Evolutionary conservation across 108 stramenopile species (phyloP).

Genomic region (Cyclotella kingstonii): DNA sequence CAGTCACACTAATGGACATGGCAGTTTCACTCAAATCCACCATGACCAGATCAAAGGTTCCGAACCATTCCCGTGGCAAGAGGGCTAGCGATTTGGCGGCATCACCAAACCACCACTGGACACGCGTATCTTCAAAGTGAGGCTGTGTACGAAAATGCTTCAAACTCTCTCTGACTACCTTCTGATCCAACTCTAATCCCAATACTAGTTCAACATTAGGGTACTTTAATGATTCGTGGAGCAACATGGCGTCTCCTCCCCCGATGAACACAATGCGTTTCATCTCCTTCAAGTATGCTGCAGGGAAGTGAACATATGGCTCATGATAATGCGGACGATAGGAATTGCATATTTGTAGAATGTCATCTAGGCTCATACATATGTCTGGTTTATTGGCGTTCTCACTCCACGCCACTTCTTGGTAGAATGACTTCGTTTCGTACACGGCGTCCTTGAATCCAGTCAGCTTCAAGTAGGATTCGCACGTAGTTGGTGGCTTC

Average conservation of each 20-base stretch:
- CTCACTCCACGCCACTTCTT: conserved; percentile 48
- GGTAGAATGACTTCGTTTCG: conserved; percentile 36
- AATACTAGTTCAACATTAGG: conserved; percentile 70
- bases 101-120: conserved; percentile 92
- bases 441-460: conserved; percentile 46
- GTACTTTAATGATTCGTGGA: conserved; percentile 82
- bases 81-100: conserved; percentile 76
- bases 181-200: conserved; percentile 84
- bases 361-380: conserved; percentile 70
- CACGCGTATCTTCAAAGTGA: conserved; percentile 79
- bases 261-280: conserved; percentile 77
- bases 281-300: conserved; percentile 65
- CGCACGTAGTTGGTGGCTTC: conserved; percentile 47
- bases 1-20: conserved; percentile 69
- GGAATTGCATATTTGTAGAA: conserved; percentile 68
- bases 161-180: conserved; percentile 63
- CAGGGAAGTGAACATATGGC: conserved; percentile 71
- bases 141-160: conserved; percentile 76
- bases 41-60: conserved; percentile 83
- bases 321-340: conserved; percentile 90
- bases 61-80: conserved; percentile 78
- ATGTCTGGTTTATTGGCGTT: conserved; percentile 55
- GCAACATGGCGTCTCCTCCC: conserved; percentile 87
- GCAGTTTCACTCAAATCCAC: conserved; percentile 83
- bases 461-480: conserved; percentile 39